These are phyloP conservation scores for Astrothelium subdiscretum DNA, from an alignment of 495 filamentous ascomycete genomes.

Conservation along the genomic window DNA sequence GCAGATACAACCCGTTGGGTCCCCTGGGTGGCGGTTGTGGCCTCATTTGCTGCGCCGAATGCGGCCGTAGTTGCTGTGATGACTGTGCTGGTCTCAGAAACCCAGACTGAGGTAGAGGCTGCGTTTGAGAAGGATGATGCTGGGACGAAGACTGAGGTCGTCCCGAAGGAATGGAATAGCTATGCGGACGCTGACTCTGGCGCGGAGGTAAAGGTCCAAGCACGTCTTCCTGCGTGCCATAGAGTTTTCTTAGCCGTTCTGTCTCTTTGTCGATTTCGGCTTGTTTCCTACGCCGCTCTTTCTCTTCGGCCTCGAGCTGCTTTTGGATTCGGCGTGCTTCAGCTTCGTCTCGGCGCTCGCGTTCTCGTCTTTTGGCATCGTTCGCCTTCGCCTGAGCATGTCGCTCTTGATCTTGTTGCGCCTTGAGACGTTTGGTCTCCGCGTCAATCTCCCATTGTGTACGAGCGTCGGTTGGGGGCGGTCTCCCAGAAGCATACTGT, in stretches of 20 bases:
- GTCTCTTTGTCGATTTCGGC: conserved; percentile 76
- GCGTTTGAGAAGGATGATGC: not conserved
- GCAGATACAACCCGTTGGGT: conserved; percentile 14
- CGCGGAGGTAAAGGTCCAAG: conserved; percentile 25
- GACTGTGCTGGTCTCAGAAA: not conserved
- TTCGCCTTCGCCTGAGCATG: not conserved
- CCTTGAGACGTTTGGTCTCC: conserved; percentile 50
- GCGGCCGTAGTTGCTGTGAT: not conserved
- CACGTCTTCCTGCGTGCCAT: conserved; percentile 42
- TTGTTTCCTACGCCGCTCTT: conserved; percentile 50
- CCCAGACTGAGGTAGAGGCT: conserved; percentile 3
- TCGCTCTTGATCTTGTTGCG: conserved; percentile 40
- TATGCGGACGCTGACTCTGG: conserved; percentile 22
- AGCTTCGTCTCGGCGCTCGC: conserved; percentile 40
- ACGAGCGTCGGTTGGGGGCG: conserved; percentile 35
- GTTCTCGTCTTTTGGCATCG: conserved; percentile 31
- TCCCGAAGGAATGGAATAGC: not conserved
- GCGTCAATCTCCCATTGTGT: conserved; percentile 49
- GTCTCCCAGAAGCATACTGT: not conserved
- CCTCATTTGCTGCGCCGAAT: not conserved
- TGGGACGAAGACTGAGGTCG: not conserved
- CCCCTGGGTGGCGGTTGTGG: conserved; percentile 6
- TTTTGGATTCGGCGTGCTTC: conserved; percentile 61
- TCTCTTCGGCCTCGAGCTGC: conserved; percentile 70
- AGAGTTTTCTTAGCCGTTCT: conserved; percentile 60